These are phyloP conservation scores for Boletus bicolor DNA, from an alignment of 768 basidiomycete species.

Conservation along the genomic window DNA sequence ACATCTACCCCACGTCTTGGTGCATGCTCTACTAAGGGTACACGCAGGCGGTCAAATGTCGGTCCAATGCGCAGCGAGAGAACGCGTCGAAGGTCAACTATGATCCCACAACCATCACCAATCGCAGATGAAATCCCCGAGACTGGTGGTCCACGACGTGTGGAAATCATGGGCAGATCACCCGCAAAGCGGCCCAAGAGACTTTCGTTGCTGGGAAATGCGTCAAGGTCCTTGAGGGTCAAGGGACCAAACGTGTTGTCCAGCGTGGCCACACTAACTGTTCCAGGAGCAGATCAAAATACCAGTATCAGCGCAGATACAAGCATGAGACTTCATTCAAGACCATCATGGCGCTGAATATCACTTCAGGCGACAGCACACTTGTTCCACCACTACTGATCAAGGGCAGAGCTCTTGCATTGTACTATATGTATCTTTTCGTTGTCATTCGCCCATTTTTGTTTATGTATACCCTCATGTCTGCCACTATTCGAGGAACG, in stretches of 20 bases:
- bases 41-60: conserved; percentile 66
- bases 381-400: conserved; percentile 7
- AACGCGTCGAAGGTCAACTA: conserved; percentile 68
- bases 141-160: conserved; percentile 38
- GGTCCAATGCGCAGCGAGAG: conserved; percentile 77
- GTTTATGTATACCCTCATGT: conserved; percentile 17
- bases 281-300: conserved; percentile 42
- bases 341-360: conserved; percentile 58
- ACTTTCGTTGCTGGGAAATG: conserved; percentile 47
- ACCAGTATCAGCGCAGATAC: conserved; percentile 41
- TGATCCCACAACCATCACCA: conserved; percentile 71
- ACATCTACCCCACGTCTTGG: conserved; percentile 39
- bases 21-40: conserved; percentile 36
- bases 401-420: conserved; percentile 12
- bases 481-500: conserved; percentile 2
- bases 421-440: conserved; percentile 17
- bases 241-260: conserved; percentile 33
- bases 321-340: conserved; percentile 44
- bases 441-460: conserved; percentile 9
- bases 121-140: conserved; percentile 36
- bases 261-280: conserved; percentile 28
- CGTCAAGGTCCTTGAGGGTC: conserved; percentile 34
- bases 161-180: conserved; percentile 42
- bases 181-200: conserved; percentile 61
- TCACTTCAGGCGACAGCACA: background rate